Conservation (phyloP, 2,329 filamentous ascomycete genomes). For the Macrophomina tecta region DNA sequence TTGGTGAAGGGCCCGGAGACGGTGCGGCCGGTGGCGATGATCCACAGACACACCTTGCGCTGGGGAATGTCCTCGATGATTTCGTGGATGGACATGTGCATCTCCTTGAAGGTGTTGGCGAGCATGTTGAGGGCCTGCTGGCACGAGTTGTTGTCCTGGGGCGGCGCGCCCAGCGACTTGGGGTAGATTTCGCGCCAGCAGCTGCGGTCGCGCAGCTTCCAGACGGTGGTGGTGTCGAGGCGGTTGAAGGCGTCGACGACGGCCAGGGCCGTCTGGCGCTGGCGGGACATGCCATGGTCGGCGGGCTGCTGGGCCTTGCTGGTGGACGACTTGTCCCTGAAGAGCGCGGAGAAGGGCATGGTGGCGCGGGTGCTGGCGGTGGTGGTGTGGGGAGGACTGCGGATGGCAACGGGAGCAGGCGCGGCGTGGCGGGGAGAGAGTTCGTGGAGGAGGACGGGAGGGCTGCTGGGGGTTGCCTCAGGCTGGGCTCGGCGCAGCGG, state of each 20-base stretch:
- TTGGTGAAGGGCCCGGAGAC: conserved; percentile 35
- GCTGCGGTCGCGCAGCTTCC: conserved; percentile 12
- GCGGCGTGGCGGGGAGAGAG: background rate
- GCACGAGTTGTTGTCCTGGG: conserved; percentile 16
- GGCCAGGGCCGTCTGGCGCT: conserved; percentile 36
- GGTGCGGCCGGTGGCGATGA: conserved; percentile 15
- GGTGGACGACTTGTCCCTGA: conserved; percentile 3
- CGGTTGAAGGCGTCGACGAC: conserved; percentile 28
- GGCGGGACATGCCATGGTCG: conserved; percentile 30
- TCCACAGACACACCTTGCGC: conserved; percentile 25
- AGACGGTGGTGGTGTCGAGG: conserved; percentile 23
- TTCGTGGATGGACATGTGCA: conserved; percentile 19
- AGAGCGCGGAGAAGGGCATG: background rate
- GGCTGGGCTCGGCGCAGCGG: background rate
- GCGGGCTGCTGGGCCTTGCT: background rate
- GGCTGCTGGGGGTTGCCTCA: no score
- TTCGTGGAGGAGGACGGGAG: no score
- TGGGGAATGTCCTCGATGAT: conserved; percentile 23
- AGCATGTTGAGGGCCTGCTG: conserved; percentile 20
- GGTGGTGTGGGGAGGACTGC: background rate
- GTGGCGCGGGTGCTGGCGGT: background rate
- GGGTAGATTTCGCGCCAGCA: conserved; percentile 27
- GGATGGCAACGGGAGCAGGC: background rate
- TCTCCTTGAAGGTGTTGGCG: conserved; percentile 18
- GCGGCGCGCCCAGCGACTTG: conserved; percentile 6